A percentile compares a stretch with the other conserved stretches of the same genome.
These are phyloP conservation scores for Salix caprea DNA, from an alignment of 345 rosid species.

Conservation along the genomic window DNA sequence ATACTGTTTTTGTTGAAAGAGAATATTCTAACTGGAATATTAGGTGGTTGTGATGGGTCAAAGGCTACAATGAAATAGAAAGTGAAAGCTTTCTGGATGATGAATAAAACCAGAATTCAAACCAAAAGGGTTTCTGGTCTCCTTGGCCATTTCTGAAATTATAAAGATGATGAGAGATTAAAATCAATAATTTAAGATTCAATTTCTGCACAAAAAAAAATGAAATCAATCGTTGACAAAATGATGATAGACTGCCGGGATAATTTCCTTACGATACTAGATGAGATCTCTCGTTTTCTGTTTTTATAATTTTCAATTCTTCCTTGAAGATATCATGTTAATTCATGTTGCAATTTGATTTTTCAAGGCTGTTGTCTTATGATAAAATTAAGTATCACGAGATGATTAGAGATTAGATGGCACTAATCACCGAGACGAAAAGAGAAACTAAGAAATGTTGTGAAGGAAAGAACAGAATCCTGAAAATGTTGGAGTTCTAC, in stretches of 20 bases:
- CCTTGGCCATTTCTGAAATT: background rate
- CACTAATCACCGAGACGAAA: background rate
- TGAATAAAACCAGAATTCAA: background rate
- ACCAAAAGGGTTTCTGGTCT: background rate
- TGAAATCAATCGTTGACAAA: background rate
- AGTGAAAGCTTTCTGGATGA: background rate
- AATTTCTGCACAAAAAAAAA: background rate
- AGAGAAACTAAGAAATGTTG: background rate
- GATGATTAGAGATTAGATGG: background rate
- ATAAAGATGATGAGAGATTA: background rate
- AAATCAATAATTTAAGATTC: background rate
- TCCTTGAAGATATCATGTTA: background rate
- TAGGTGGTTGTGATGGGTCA: background rate
- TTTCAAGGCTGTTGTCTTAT: background rate
- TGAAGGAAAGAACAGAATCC: background rate
- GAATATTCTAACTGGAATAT: constrained; percentile 3
- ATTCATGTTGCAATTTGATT: background rate
- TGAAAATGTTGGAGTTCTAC: background rate
- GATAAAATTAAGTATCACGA: background rate
- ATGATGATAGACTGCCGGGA: background rate
- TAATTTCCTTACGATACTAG: background rate
- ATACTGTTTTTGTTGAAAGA: background rate
- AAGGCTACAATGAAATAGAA: background rate
- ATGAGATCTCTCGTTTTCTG: background rate
- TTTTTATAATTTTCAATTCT: background rate